Base-by-base conservation (phyloP, 2,329 filamentous ascomycete species). In the Lecanoromycetidae sp. region DNA sequence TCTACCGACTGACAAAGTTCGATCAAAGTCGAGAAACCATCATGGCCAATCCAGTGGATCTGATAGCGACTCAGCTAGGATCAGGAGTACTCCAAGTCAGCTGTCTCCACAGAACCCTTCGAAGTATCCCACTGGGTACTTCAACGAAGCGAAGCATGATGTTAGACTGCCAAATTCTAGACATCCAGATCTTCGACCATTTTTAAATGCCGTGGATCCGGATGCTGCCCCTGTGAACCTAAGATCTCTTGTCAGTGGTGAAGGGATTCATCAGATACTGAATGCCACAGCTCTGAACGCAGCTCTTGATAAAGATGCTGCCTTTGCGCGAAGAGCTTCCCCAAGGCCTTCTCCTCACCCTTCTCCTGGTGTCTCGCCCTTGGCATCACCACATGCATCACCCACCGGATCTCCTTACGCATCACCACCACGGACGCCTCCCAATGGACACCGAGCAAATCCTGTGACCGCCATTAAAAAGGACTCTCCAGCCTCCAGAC, bases 341-440 rank as follows among this genome's bases (percentile, higher is more conserved):
- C 52, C 52, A 15, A 29, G 44, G 34, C 35, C 44, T 4, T 51
- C 47, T 23, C 50, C 52, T 26, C 37, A 36, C 5, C 45, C 49
- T 23, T 53, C 52, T 39, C 50, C 50, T 3, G 40, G 47, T 9
- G 35, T 29, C 26, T 52, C 50, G 6, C 52, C 52, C 9, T 12
- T 39, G 27, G 33, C 26, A 17, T 46, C 44, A 22, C 32, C 51
- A n/a, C 32, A 25, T 13, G 30, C 8, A 52, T 53, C 57, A 13
- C 52, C 54, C 10, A 43, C 51, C 25, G 39, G 47, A 4, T 60
- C 58, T 17, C 56, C 57, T 4, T 33, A 52, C 26, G 43, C 39
- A 3, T 60, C 58, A 8, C 57, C 58, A 15, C 53, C 57, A 13
- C 46, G 42, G 10, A 60, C 56, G 42, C 57, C 58, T 13, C 54